phyloP scores from a whole-genome alignment of 2,329 filamentous ascomycete genomes.

The Aspergillus sergii region DNA sequence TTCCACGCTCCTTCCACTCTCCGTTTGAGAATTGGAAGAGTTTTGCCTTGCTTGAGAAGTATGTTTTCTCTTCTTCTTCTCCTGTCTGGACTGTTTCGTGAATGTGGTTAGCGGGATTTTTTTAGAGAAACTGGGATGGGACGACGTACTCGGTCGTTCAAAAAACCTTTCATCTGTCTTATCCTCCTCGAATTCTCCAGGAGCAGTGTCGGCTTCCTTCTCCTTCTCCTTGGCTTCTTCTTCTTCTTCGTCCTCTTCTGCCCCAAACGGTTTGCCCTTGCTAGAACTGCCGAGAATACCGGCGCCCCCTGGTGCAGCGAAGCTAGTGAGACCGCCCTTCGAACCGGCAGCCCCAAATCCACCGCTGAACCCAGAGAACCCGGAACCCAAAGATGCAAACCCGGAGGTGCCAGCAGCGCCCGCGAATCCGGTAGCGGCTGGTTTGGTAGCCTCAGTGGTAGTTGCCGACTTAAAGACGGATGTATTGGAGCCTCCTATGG shows the following conservation, averaged over 20 bases:
- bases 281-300: slow-evolving; percentile 43
- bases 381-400: slow-evolving; percentile 42
- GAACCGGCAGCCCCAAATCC: slow-evolving; percentile 54
- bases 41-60: slow-evolving; percentile 77
- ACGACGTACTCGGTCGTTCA: slow-evolving; percentile 66
- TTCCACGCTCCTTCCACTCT: slow-evolving; percentile 87
- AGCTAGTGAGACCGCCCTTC: slow-evolving; percentile 61
- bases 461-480: slow-evolving; percentile 44
- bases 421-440: slow-evolving; percentile 34
- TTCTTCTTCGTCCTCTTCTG: slow-evolving; percentile 59
- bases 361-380: slow-evolving; percentile 40
- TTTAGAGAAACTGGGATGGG: background rate
- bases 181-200: slow-evolving; percentile 53
- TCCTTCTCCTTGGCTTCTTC: slow-evolving; percentile 50
- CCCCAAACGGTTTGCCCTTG: slow-evolving; percentile 70
- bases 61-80: slow-evolving; percentile 77
- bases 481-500: slow-evolving; percentile 51
- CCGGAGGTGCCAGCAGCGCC: slow-evolving; percentile 36
- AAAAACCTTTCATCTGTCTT: slow-evolving; percentile 53
- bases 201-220: slow-evolving; percentile 47
- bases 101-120: background rate
- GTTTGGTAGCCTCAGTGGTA: slow-evolving; percentile 23
- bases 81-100: slow-evolving; percentile 72
- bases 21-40: slow-evolving; percentile 76
- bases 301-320: slow-evolving; percentile 64